phyloP scores from a whole-genome alignment of 352 stramenopile genomes.

The Phytophthora cajani region DNA sequence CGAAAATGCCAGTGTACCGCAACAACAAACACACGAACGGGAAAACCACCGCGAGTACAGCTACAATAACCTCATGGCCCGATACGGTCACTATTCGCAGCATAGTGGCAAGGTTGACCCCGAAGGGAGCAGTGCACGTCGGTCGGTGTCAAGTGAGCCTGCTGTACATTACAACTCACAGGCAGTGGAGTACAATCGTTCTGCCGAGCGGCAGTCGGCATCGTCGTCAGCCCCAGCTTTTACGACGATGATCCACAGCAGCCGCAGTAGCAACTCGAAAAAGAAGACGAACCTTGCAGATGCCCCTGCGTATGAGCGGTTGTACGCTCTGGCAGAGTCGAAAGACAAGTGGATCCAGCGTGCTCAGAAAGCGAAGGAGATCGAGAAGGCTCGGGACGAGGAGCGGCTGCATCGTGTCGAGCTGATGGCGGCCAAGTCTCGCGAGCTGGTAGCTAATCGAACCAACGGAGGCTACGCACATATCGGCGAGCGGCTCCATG shows the following conservation, averaged over 20 bases:
- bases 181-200: constrained; percentile 38
- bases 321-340: constrained; percentile 74
- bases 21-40: constrained; percentile 31
- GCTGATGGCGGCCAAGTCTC: constrained; percentile 70
- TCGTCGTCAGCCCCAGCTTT: constrained; percentile 24
- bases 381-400: constrained; percentile 59
- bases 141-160: constrained; percentile 28
- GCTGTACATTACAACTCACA: constrained; percentile 49
- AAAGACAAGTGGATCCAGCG: constrained; percentile 80
- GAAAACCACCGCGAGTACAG: constrained; percentile 67
- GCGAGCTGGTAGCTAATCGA: constrained; percentile 60
- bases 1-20: not conserved
- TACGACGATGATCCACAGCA: constrained; percentile 23
- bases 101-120: constrained; percentile 67
- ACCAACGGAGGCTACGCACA: constrained; percentile 61
- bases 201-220: constrained; percentile 18
- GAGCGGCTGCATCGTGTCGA: constrained; percentile 44
- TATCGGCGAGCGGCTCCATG: constrained; percentile 77
- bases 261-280: constrained; percentile 21
- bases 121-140: constrained; percentile 12
- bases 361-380: constrained; percentile 69
- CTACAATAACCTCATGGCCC: constrained; percentile 79
- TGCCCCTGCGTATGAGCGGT: constrained; percentile 58
- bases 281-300: constrained; percentile 44
- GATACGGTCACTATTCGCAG: constrained; percentile 77